Base-by-base conservation (phyloP, 2,329 filamentous ascomycete genomes). In the Mycosphaerella sp. region DNA sequence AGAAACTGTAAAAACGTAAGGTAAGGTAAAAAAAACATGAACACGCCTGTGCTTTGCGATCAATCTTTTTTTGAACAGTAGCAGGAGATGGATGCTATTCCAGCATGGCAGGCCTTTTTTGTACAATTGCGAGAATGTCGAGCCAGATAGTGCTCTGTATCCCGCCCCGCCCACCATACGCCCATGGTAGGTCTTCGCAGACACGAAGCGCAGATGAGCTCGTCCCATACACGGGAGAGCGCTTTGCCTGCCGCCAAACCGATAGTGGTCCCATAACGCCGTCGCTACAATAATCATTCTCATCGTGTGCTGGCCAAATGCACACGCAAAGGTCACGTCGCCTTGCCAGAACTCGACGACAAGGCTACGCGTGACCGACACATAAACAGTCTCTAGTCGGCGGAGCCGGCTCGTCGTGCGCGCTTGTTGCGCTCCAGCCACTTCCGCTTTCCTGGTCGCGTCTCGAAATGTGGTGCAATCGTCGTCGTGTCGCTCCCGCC, bases 381-480 rank as follows among this genome's bases (percentile, higher is more conserved):
- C 9, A 12, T 4, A 34, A 10, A 8, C 10, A 6, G 30, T 34
- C 30, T n/a, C 30, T 34, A 34, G 6, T 34, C 30, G 13, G 3
- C 30, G 13, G 56, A 57, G 16, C 57, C 58, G 4, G 53, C 54
- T n/a, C 54, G 56, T 10, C 55, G 50, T 32, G 54, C 53, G 13
- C 60, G 67, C 66, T 74, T 73, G 60, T 68, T 71, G 54, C 73
- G 66, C 62, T 75, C 73, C 49, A 73, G 68, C 74, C 73, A 76
- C 62, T 69, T 72, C 21, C 87, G 80, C 76, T 95, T 96, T 51
- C 91, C 91, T 16, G 85, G 80, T 39, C 91, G 82, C 3, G 87
- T 93, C 72, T 96, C 89, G 65, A 90, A 94, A 71, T 96, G 89
- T 49, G 88, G 84, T 18, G 87, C 86, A 21, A 87, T 81, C 16